Conservation (phyloP, 2,329 filamentous ascomycete species). For the Gremmenia infestans region DNA sequence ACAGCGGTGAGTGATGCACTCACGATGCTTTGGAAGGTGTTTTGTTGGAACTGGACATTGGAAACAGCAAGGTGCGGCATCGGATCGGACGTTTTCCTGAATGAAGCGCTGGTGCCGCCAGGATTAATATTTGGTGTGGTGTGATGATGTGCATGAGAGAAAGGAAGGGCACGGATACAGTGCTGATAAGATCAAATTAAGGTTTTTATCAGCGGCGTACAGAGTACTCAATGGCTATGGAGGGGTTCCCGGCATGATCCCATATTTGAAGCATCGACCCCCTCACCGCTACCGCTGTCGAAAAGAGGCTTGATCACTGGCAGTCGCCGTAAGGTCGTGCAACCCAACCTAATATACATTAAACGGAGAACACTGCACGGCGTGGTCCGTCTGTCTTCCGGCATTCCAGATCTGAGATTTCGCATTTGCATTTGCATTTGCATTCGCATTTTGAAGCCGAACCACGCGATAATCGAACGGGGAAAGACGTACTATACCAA, state of each 20-base stretch:
- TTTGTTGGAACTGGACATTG: too few species aligned
- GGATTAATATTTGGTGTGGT: background rate
- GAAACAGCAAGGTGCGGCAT: background rate
- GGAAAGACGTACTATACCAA: background rate
- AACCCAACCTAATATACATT: background rate
- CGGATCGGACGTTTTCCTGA: background rate
- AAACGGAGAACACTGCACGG: background rate
- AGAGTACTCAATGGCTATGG: background rate
- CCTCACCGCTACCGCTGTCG: background rate
- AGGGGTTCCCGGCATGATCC: background rate
- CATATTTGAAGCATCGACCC: background rate
- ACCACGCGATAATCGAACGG: background rate
- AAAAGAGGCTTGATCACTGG: background rate
- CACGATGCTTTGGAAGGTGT: too few species aligned
- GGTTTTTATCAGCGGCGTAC: background rate
- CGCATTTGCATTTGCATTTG: background rate
- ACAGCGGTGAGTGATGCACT: too few species aligned
- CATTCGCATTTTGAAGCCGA: background rate
- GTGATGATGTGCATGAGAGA: background rate
- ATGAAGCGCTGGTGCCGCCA: constrained; percentile 1
- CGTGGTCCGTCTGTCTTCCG: background rate
- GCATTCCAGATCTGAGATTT: background rate
- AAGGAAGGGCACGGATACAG: background rate
- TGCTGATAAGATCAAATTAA: background rate
- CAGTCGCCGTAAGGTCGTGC: background rate